Conservation (phyloP, 1,139 yeast genomes). For the Candida sanyaensis region DNA sequence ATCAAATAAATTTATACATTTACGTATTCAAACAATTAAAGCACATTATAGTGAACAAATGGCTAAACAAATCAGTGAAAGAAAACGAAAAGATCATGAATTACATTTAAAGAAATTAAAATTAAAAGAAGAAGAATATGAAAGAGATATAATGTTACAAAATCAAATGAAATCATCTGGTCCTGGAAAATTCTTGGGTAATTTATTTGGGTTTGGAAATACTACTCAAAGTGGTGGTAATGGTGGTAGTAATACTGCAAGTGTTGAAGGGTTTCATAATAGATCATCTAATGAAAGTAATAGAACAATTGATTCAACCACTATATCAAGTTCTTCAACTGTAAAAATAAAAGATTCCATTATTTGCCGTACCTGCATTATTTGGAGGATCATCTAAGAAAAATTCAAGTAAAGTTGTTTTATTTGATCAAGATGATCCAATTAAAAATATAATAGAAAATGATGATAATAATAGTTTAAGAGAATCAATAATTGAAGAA, state of each 20-base stretch:
- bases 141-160: slow-evolving; percentile 14
- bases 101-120: slow-evolving; percentile 35
- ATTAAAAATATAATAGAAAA: background rate
- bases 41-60: slow-evolving; percentile 44
- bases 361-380: slow-evolving; percentile 9
- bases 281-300: slow-evolving; percentile 10
- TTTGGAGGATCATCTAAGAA: slow-evolving; percentile 9
- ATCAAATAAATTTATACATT: slow-evolving; percentile 40
- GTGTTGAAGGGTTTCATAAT: background rate
- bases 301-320: slow-evolving; percentile 7
- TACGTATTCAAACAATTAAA: slow-evolving; percentile 39
- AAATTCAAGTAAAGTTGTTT: slow-evolving; percentile 4
- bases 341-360: slow-evolving; percentile 11
- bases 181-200: slow-evolving; percentile 11
- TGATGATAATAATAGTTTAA: background rate
- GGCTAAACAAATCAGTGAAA: slow-evolving; percentile 38
- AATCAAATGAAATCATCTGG: slow-evolving; percentile 6
- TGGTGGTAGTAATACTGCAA: background rate
- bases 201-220: slow-evolving; percentile 11
- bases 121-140: slow-evolving; percentile 45
- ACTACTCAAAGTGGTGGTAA: background rate
- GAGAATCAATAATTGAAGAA: background rate
- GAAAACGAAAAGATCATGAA: slow-evolving; percentile 46
- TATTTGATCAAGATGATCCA: slow-evolving; percentile 5
- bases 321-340: background rate